Evolutionary conservation across 345 rosid genomes (phyloP).

Genomic region (Brassica incana): DNA sequence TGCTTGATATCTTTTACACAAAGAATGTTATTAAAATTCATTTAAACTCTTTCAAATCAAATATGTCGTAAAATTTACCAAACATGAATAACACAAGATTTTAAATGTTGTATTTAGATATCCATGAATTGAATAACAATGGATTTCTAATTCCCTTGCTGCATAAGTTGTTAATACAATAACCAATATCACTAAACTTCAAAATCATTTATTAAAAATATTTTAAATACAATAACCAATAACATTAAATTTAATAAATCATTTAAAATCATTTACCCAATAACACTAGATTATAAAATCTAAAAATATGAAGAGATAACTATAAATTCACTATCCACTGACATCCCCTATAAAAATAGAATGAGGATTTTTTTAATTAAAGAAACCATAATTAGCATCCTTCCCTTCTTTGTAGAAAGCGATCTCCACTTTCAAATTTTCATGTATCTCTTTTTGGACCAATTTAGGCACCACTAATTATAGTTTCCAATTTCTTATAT

Average conservation of each 20-base stretch:
- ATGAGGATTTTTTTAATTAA: neutral
- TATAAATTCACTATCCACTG: too few relatives aligned
- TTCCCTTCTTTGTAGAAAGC: neutral
- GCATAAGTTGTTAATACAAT: neutral
- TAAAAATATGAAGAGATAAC: too few relatives aligned
- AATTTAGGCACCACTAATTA: too few relatives aligned
- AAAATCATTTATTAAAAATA: neutral
- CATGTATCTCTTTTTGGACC: neutral
- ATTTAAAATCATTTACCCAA: too few relatives aligned
- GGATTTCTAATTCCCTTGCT: neutral
- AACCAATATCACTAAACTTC: neutral
- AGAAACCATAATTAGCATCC: neutral
- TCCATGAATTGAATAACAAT: neutral
- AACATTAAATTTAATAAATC: too few relatives aligned
- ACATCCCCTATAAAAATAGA: neutral
- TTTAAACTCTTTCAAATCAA: neutral
- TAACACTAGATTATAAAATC: too few relatives aligned
- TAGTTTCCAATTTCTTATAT: neutral
- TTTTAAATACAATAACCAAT: too few relatives aligned
- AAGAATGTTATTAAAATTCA: neutral
- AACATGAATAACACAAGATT: neutral
- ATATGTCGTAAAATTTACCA: neutral
- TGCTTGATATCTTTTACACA: neutral
- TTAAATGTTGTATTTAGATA: neutral
- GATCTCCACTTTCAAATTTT: neutral